Base-by-base conservation (phyloP, 2,329 filamentous ascomycete species). In the Arthrinium phaeospermum region DNA sequence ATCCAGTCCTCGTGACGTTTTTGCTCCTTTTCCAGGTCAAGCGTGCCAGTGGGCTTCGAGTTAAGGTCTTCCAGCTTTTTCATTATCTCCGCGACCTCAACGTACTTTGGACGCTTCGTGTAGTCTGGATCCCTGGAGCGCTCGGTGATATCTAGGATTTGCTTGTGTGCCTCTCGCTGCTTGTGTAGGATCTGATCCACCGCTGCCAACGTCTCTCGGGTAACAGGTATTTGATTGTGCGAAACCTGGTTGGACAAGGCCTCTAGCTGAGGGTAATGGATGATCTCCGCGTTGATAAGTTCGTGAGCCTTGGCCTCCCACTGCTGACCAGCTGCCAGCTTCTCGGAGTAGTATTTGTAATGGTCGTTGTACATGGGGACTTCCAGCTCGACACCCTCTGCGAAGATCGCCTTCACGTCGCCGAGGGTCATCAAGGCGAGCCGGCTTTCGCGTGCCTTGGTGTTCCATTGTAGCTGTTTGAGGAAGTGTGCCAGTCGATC, bases 1-100 rank as follows among this genome's bases (percentile, higher is more conserved):
- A 99, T 99, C 96, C 96, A 99, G 81, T 99, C 96, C 80, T 99
- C 96, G 76, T 98, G 96, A 10, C 94, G 91, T 80, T 96, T 97
- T 75, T 96, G 93, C 81, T 98, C 95, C 75, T 94, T 95, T 80
- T 99, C 96, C 5, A 99, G 89, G 78, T 99, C 96, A 46, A 97
- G 89, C 0, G 96, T 97, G 2, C 96, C 96, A 53, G 90, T 90
- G 0, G 96, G 96, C 79, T 98, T 98, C 75, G 94, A 97, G 77
- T 98, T 97, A 13, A 98, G 88, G 70, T 96, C 94, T 72, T 94
- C 93, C 16, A 99, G 85, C 73, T 92, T 92, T 78, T 95, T 94
- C 86, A 96, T 94, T 13, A 98, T 91, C 64, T 97, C 94, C 3
- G 93, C 90, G n/a, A 98, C 94, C 77, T 98, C 96, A 47, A 90